Conservation (phyloP, 768 basidiomycete species). For the Russula vinacea region DNA sequence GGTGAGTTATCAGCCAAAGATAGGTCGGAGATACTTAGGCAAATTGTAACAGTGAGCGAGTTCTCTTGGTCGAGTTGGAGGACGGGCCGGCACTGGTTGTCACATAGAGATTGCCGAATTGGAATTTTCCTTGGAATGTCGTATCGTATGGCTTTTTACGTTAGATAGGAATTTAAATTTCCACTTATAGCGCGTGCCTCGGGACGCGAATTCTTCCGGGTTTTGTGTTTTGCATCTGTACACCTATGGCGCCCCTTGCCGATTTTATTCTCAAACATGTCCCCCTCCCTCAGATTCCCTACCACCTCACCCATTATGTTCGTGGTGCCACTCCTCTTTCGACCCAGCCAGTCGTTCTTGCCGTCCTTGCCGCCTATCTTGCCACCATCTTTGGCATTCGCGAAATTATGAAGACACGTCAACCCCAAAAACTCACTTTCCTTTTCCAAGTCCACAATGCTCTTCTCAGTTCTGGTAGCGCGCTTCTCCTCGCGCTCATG, state of each 20-base stretch:
- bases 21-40: background rate
- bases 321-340: constrained; percentile 77
- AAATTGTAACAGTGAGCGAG: constrained; percentile 42
- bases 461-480: constrained; percentile 78
- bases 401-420: constrained; percentile 75
- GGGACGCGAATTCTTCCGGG: background rate
- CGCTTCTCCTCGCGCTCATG: constrained; percentile 83
- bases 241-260: constrained; percentile 67
- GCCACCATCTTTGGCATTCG: constrained; percentile 82
- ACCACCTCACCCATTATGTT: constrained; percentile 59
- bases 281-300: constrained; percentile 55
- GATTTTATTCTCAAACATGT: constrained; percentile 61
- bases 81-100: constrained; percentile 55
- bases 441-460: constrained; percentile 92
- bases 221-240: constrained; percentile 24
- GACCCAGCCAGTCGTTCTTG: constrained; percentile 64
- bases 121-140: background rate
- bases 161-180: constrained; percentile 14
- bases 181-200: background rate
- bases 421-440: constrained; percentile 70
- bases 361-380: constrained; percentile 76
- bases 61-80: constrained; percentile 50
- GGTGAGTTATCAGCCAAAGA: constrained; percentile 36
- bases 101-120: constrained; percentile 37
- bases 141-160: background rate